Evolutionary conservation across 495 filamentous ascomycete species (phyloP).

Genomic region (Trypethelium eluteriae): DNA sequence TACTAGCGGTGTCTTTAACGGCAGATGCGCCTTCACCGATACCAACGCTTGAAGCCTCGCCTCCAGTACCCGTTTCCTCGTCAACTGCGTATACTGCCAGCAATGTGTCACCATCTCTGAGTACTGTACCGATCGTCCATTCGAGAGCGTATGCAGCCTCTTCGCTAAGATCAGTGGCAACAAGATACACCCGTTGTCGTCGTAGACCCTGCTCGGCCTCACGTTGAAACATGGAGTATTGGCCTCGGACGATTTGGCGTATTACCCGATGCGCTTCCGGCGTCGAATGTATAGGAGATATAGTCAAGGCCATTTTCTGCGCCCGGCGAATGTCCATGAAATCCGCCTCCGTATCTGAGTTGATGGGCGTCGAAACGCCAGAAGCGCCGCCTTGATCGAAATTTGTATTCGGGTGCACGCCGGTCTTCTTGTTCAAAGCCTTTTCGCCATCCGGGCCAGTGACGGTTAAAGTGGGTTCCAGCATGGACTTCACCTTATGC

Average conservation of each 20-base stretch:
- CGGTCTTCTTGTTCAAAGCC: slow-evolving; percentile 48
- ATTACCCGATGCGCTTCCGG: slow-evolving; percentile 71
- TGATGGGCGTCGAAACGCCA: slow-evolving; percentile 65
- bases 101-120: slow-evolving; percentile 89
- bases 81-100: slow-evolving; percentile 85
- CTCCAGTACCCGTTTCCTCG: slow-evolving; percentile 59
- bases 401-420: slow-evolving; percentile 73
- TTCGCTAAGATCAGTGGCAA: slow-evolving; percentile 85
- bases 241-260: slow-evolving; percentile 79
- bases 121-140: slow-evolving; percentile 94
- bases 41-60: slow-evolving; percentile 38
- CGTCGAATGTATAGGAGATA: slow-evolving; percentile 69
- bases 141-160: slow-evolving; percentile 91
- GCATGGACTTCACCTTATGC: slow-evolving; percentile 51
- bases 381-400: slow-evolving; percentile 61
- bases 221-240: slow-evolving; percentile 63
- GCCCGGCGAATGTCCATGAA: slow-evolving; percentile 75
- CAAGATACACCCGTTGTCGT: slow-evolving; percentile 77
- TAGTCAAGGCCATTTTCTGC: slow-evolving; percentile 69
- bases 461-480: slow-evolving; percentile 56
- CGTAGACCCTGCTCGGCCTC: slow-evolving; percentile 66
- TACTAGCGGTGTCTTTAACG: slow-evolving; percentile 61
- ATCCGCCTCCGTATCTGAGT: slow-evolving; percentile 81
- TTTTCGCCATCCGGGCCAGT: slow-evolving; percentile 56
- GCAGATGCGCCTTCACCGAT: slow-evolving; percentile 54